These are phyloP conservation scores for Arachis hypogaea DNA, from an alignment of 306 rosid genomes.

Conservation along the genomic window DNA sequence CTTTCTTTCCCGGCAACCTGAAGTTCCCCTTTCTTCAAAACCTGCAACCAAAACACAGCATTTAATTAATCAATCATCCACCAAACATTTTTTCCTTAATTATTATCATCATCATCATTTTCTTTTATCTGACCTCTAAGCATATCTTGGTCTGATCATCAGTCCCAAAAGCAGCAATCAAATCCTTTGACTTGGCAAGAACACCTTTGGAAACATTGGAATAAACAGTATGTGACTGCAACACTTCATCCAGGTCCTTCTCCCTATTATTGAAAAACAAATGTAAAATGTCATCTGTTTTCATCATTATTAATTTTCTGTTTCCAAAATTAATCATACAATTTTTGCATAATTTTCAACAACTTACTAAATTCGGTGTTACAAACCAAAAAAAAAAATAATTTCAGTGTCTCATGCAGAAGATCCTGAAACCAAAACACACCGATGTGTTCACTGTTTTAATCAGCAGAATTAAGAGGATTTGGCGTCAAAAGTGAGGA, in stretches of 20 bases:
- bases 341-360: too few species aligned
- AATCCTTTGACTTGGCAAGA: conserved; percentile 88
- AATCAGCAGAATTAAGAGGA: too few species aligned
- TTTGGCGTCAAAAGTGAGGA: too few species aligned
- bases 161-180: conserved; percentile 73
- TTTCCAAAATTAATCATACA: too few species aligned
- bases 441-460: too few species aligned
- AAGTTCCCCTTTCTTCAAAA: conserved; percentile 91
- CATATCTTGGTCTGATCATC: conserved; percentile 80
- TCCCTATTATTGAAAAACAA: conserved; percentile 55
- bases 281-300: not conserved
- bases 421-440: too few species aligned
- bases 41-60: conserved; percentile 46
- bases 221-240: conserved; percentile 88
- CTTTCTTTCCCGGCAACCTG: conserved; percentile 98
- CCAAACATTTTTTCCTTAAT: not conserved
- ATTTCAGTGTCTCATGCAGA: too few species aligned
- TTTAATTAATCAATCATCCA: conserved; percentile 4
- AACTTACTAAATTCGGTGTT: too few species aligned
- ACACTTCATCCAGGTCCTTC: conserved; percentile 89
- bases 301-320: too few species aligned
- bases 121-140: conserved; percentile 61
- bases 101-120: not conserved
- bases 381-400: too few species aligned
- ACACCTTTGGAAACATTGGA: conserved; percentile 93